Evolutionary conservation across 1,139 yeast species (phyloP).

Genomic region (Nakaseomyces uthaithaninus): DNA sequence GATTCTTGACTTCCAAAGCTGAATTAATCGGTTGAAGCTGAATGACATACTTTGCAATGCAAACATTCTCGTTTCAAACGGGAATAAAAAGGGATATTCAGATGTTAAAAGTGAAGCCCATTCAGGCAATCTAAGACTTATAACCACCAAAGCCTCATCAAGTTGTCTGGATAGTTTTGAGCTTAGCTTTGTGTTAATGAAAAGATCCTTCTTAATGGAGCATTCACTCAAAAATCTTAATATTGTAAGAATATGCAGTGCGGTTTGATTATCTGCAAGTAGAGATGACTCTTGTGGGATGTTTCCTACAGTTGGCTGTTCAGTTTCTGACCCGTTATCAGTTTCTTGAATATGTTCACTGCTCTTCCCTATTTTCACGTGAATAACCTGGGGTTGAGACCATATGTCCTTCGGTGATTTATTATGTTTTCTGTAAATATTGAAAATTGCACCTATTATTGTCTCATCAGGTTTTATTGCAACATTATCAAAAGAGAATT

Average conservation of each 20-base stretch:
- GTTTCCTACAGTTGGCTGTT: conserved; percentile 11
- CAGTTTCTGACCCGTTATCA: conserved; percentile 16
- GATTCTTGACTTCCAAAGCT: conserved; percentile 61
- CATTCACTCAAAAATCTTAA: conserved; percentile 41
- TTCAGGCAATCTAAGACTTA: conserved; percentile 77
- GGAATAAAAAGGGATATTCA: conserved; percentile 73
- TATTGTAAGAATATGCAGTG: conserved; percentile 47
- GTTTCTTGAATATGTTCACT: background rate
- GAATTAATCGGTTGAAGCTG: conserved; percentile 80
- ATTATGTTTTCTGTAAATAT: conserved; percentile 39
- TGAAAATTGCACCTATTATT: conserved; percentile 69
- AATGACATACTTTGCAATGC: conserved; percentile 84
- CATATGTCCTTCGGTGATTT: conserved; percentile 47
- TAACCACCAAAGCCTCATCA: conserved; percentile 84
- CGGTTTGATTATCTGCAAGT: conserved; percentile 33
- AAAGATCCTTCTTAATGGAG: conserved; percentile 40
- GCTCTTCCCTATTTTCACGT: conserved; percentile 40
- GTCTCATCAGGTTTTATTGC: conserved; percentile 63
- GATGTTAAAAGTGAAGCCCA: conserved; percentile 76
- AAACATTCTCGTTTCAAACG: conserved; percentile 69
- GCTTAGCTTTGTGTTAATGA: conserved; percentile 73
- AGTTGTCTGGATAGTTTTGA: conserved; percentile 82
- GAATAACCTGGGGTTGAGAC: conserved; percentile 48
- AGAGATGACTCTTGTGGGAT: conserved; percentile 19
- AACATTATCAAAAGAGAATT: conserved; percentile 56